Percentiles rank a stretch among this genome's conserved stretches.
These are phyloP conservation scores for Phytophthora aleatoria DNA, from an alignment of 352 stramenopile species.

Conservation along the genomic window DNA sequence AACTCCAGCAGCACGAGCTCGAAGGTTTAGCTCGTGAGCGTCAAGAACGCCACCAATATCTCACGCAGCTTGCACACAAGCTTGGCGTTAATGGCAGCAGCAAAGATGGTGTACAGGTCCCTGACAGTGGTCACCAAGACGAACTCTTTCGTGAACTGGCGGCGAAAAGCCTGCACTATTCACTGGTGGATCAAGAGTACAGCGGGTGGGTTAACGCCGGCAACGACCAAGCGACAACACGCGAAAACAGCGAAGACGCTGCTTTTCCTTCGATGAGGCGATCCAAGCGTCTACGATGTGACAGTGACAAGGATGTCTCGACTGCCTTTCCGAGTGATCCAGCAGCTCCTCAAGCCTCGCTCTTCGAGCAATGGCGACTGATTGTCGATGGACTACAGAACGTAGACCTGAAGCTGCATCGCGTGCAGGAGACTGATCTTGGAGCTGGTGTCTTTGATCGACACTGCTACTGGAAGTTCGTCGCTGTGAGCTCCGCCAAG, in stretches of 20 bases:
- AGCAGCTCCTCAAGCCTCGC: conserved; percentile 7
- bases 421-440: conserved; percentile 21
- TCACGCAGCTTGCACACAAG: conserved; percentile 30
- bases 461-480: conserved; percentile 36
- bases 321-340: not conserved
- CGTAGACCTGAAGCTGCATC: conserved; percentile 37
- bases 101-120: not conserved
- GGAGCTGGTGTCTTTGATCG: conserved; percentile 14
- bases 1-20: conserved; percentile 39
- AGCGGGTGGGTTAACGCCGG: conserved; percentile 10
- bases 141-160: conserved; percentile 35
- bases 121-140: conserved; percentile 3
- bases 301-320: conserved; percentile 18
- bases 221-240: not conserved
- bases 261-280: conserved; percentile 2
- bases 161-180: conserved; percentile 41
- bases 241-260: not conserved
- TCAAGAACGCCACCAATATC: conserved; percentile 37
- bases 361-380: conserved; percentile 40
- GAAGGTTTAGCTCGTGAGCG: conserved; percentile 34
- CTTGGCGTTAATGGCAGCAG: conserved; percentile 2
- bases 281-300: conserved; percentile 20
- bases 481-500: conserved; percentile 22
- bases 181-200: conserved; percentile 42
- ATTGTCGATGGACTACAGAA: conserved; percentile 45